Evolutionary conservation across 2,329 filamentous ascomycete genomes (phyloP), one percentile per base, ranked within the genome.

Genomic region (Sclerotinia glacialis): DNA sequence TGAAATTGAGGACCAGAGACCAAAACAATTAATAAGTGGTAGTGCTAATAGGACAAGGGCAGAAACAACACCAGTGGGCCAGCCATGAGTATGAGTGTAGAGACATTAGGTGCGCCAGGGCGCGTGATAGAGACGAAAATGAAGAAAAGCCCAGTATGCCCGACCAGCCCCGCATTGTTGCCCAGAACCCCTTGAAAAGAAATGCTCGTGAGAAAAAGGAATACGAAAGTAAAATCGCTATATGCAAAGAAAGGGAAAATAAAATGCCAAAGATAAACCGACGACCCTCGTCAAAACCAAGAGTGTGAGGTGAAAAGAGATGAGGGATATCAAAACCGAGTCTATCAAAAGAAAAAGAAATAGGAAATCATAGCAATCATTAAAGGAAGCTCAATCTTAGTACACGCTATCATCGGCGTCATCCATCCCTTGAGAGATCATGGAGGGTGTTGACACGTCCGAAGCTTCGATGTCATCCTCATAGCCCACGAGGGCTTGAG

Each of bases 401-500:
- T 89, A 89, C 80, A 89, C 85, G 81, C 87, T 89, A 75, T 89
- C 86, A 79, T 90, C 87, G 67, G 78, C 77, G 67, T 78, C 77
- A 74, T 90, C 88, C 58, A 84, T 86, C 66, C 87, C 88, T 75
- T 89, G 88, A 59, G 88, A 90, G 65, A 84, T 89, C 86, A 90
- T 90, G 69, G 87, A 89, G 65, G 87, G 87, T 67, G 87, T 89
- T 59, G 87, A 89, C 61, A 86, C 86, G 72, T 86, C 87, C 72
- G 86, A 88, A 72, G 83, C 86, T 78, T 89, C 86, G 73, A 86
- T 82, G 74, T 93, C 90, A 77, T 97, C 94, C 77, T 97, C 93
- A 76, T 97, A 98, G 78, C 94, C 93, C 72, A 94, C 87, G 44
- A 99, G 88, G 71, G 95, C 93, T 81, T 98, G 93, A 47, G 93